phyloP scores from a whole-genome alignment of 2,329 filamentous ascomycete genomes.

The Aspergillus japonicus region DNA sequence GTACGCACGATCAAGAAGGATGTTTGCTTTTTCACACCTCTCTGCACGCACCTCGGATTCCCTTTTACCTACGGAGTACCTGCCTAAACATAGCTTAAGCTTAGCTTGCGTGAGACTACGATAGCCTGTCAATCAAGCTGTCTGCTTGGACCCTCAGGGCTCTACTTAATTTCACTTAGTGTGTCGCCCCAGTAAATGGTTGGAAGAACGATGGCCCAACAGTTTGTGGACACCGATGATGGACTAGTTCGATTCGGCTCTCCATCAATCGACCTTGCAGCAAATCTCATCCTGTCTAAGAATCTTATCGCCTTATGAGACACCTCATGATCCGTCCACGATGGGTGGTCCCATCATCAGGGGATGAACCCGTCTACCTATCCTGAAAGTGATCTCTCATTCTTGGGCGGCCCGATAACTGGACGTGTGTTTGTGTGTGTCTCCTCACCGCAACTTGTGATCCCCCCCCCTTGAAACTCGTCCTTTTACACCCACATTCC shows the following conservation, averaged over 20 bases:
- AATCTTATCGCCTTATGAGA: constrained; percentile 13
- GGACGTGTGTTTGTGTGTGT: not conserved
- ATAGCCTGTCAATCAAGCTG: not conserved
- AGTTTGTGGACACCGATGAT: not conserved
- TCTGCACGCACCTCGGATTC: constrained; percentile 16
- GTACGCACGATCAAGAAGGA: constrained; percentile 10
- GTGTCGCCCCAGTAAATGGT: not conserved
- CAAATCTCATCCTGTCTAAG: constrained; percentile 9
- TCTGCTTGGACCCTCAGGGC: constrained; percentile 5
- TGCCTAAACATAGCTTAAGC: constrained; percentile 28
- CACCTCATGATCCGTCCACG: not conserved
- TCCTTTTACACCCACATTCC: constrained; percentile 3
- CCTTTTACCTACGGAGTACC: not conserved
- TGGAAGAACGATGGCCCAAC: not conserved
- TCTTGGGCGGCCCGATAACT: constrained; percentile 6
- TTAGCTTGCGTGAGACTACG: constrained; percentile 24
- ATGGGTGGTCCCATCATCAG: not conserved
- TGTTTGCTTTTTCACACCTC: constrained; percentile 23
- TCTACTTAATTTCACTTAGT: constrained; percentile 16
- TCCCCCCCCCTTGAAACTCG: not conserved
- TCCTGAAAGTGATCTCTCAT: constrained; percentile 6
- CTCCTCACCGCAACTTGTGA: constrained; percentile 16
- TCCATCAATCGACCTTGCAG: constrained; percentile 13
- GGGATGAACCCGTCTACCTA: not conserved
- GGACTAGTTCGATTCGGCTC: not conserved